These are phyloP conservation scores for Naganishia antarctica DNA, from an alignment of 768 basidiomycete species.

Conservation along the genomic window DNA sequence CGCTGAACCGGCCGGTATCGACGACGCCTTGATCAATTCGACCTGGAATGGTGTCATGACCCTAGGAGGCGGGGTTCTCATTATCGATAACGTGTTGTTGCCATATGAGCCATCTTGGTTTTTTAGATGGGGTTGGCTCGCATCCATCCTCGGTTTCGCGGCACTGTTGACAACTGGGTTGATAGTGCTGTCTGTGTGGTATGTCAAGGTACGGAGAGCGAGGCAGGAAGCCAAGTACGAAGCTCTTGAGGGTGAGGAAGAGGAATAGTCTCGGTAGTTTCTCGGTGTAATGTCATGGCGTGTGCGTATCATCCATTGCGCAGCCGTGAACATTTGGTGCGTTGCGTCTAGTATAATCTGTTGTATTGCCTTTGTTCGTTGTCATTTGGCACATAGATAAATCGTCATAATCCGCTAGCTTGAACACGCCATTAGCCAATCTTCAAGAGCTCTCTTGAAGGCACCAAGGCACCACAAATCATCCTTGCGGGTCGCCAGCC, in stretches of 20 bases:
- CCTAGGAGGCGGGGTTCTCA: slow-evolving; percentile 79
- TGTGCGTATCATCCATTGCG: no score
- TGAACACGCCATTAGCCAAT: no score
- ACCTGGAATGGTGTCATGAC: slow-evolving; percentile 48
- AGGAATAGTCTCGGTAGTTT: no score
- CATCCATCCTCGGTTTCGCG: slow-evolving; percentile 46
- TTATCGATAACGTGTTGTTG: slow-evolving; percentile 73
- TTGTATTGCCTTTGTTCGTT: not conserved
- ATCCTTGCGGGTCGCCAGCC: no score
- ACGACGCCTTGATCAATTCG: slow-evolving; percentile 6
- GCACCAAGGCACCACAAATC: no score
- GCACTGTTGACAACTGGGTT: slow-evolving; percentile 61
- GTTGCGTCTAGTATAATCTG: no score
- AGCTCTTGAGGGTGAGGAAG: slow-evolving; percentile 66
- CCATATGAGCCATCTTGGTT: slow-evolving; percentile 85
- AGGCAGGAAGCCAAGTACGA: slow-evolving; percentile 83
- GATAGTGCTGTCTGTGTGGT: slow-evolving; percentile 61
- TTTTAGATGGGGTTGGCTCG: slow-evolving; percentile 51
- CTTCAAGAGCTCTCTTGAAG: no score
- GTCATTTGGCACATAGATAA: no score
- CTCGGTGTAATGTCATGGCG: no score
- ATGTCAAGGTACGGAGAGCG: slow-evolving; percentile 58
- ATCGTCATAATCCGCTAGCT: no score
- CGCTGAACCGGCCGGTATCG: slow-evolving; percentile 52
- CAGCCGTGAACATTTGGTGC: no score